Base-by-base conservation (phyloP, 345 rosid species). In the Eucalyptus marginata region DNA sequence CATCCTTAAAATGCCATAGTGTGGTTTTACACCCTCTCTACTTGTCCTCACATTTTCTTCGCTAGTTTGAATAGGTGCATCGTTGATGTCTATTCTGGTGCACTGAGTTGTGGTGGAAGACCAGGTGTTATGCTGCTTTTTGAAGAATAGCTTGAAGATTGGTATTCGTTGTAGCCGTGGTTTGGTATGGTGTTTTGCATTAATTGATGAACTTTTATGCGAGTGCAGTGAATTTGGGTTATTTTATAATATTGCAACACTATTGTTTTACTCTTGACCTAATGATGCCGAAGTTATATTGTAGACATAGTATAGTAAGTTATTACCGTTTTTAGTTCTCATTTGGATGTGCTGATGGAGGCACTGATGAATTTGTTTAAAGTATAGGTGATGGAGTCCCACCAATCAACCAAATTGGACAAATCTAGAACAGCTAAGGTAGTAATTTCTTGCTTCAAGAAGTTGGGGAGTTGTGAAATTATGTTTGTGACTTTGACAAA, bases 381-480 rank as follows among this genome's bases (percentile, higher is more conserved):
- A 79, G 90, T 1, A 58, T 79, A 96, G 99, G 98, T 96, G 89
- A 91, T 95, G 98, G 99, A 98, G 90, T 97, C 98, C 89, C 99
- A 98, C 91, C 97, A 97, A 92, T 90, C 99, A 88, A 90, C 96
- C 76, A 98, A 98, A 93, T 62, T 95, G 94, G 99, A 98, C 92
- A 94, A 27, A n/a, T 98, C 97, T 7, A 97, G 99, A 88, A 97
- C 97, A 81, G 99, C 99, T 58, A 95, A 96, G 91, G 98, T 96
- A 84, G 98, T 97, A 24, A 94, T 98, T 84, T 94, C 99, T 89
- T 96, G 98, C 94, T 98, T 98, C 91, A 95, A 96, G 92, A 96
- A 93, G 89, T 91, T 95, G 90, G 99, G 97, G 17, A 18, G 29
- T 58, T 58, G 29, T 58, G 64, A 58, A 58, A 24, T 58, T 58